phyloP scores from a whole-genome alignment of 2,329 filamentous ascomycete genomes.

The Botrytis galanthina region DNA sequence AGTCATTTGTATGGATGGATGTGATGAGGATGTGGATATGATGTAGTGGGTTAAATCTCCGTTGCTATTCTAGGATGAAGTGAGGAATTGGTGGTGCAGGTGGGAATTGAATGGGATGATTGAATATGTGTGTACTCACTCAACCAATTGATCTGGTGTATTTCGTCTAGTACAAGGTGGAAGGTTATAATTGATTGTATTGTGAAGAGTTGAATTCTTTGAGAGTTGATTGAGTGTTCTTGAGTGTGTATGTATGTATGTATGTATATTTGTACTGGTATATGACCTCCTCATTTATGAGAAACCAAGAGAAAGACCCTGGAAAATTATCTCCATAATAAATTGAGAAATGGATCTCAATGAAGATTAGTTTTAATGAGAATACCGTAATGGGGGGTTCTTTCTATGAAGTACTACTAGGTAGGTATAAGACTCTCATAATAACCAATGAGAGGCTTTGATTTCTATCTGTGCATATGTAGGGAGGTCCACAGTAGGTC shows the following conservation, averaged over 20 bases:
- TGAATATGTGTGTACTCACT: no score
- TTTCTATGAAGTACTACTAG: no score
- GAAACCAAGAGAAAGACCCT: not conserved
- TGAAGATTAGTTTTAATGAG: not conserved
- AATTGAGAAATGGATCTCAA: not conserved
- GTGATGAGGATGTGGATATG: not conserved
- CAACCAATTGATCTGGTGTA: no score
- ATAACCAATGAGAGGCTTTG: no score
- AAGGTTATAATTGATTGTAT: no score
- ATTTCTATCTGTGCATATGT: no score
- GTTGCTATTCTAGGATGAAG: not conserved
- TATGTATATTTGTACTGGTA: not conserved
- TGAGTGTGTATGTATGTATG: not conserved
- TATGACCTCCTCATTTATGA: not conserved
- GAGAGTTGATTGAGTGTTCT: not conserved
- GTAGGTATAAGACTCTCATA: no score
- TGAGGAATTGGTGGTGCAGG: no score
- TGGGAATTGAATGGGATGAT: no score
- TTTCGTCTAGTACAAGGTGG: no score
- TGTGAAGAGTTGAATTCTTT: not conserved
- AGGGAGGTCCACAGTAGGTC: not conserved
- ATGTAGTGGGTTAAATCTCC: not conserved
- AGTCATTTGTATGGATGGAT: not conserved
- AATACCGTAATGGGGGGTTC: not conserved
- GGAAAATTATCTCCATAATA: not conserved